Percentiles rank a stretch among this genome's conserved stretches.
Conservation (phyloP, 164 flowering plant genomes). For the Vitis rotundifolia region DNA sequence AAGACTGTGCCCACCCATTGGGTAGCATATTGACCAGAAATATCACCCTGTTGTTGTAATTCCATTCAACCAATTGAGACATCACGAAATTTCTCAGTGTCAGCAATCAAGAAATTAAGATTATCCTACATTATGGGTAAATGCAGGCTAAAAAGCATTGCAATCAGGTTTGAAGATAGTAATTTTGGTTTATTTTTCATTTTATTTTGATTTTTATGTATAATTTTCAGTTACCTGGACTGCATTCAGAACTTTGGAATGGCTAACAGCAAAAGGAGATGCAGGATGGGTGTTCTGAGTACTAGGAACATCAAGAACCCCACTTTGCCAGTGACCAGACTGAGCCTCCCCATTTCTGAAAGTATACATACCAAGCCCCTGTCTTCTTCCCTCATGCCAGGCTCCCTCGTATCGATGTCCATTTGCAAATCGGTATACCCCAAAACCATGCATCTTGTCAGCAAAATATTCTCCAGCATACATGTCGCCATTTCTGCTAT, state of each 20-base stretch:
- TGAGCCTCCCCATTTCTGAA: conserved; percentile 82
- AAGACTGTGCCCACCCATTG: too few relatives aligned
- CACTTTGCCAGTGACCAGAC: conserved; percentile 91
- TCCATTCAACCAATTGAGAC: too few relatives aligned
- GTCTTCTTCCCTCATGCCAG: conserved; percentile 92
- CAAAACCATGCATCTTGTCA: conserved; percentile 98
- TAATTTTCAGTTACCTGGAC: conserved; percentile 60
- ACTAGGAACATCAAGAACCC: conserved; percentile 63
- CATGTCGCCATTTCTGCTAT: conserved; percentile 81
- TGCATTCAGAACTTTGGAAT: conserved; percentile 65
- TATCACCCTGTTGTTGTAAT: too few relatives aligned
- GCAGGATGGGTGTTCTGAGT: conserved; percentile 48
- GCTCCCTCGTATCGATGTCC: conserved; percentile 89
- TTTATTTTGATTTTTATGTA: too few relatives aligned
- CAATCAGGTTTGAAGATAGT: too few relatives aligned
- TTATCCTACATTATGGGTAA: too few relatives aligned
- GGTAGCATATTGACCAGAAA: too few relatives aligned
- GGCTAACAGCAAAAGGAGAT: conserved; percentile 58
- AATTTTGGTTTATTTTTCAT: too few relatives aligned
- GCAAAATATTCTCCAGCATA: conserved; percentile 97
- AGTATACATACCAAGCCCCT: conserved; percentile 83
- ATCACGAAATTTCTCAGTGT: too few relatives aligned
- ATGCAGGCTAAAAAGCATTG: too few relatives aligned
- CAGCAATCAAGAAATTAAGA: too few relatives aligned
- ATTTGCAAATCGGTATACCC: conserved; percentile 81